Conservation (phyloP, 495 filamentous ascomycete species). For the Darksidea phi region DNA sequence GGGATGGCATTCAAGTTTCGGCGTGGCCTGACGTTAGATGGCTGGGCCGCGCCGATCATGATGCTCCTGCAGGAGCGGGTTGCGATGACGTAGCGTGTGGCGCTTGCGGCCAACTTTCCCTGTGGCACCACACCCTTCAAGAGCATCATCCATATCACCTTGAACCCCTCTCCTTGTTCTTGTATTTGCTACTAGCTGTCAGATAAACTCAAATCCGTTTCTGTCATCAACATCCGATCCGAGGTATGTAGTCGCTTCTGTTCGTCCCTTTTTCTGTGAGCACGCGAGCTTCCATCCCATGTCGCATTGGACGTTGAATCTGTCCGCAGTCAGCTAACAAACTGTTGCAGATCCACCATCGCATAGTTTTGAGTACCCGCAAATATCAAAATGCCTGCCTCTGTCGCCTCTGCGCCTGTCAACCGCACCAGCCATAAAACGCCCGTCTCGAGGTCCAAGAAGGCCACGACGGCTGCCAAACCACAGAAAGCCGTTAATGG, state of each 20-base stretch:
- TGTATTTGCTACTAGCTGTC: too few species aligned
- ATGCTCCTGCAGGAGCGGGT: too few species aligned
- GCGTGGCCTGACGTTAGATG: too few species aligned
- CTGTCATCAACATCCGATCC: too few species aligned
- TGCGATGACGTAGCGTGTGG: constrained; percentile 6
- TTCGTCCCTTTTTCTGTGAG: too few species aligned
- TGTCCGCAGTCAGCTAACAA: background rate
- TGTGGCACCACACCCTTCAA: constrained; percentile 5
- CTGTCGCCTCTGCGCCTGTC: constrained; percentile 23
- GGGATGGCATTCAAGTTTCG: background rate
- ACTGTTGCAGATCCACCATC: background rate
- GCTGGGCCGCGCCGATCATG: too few species aligned
- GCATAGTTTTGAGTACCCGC: background rate
- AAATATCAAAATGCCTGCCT: constrained; percentile 18
- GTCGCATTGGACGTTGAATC: too few species aligned
- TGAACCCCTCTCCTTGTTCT: too few species aligned
- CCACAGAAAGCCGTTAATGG: constrained; percentile 7
- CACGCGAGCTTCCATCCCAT: too few species aligned
- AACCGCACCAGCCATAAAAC: constrained; percentile 24
- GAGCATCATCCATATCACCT: background rate
- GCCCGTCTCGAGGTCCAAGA: constrained; percentile 19
- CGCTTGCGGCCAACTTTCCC: background rate
- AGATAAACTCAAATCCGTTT: too few species aligned
- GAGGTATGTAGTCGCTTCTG: too few species aligned
- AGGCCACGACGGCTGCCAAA: background rate